phyloP scores from a whole-genome alignment of 2,329 filamentous ascomycete species.

The Stagonosporopsis vannaccii region DNA sequence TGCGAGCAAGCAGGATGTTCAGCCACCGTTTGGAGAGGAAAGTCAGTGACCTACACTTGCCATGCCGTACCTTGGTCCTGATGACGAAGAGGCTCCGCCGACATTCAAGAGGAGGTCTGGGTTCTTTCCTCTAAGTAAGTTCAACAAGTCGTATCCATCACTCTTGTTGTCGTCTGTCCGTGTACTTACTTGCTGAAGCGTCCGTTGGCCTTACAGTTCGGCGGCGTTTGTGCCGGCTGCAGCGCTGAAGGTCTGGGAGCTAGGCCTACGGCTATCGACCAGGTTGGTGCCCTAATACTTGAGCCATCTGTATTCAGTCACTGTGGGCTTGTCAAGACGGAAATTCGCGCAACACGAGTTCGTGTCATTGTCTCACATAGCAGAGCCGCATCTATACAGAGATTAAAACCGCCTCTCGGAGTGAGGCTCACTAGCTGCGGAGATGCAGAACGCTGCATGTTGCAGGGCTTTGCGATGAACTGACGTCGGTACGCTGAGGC shows the following conservation, averaged over 20 bases:
- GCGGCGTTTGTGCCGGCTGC: background rate
- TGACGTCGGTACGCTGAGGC: background rate
- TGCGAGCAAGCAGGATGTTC: background rate
- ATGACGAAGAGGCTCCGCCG: background rate
- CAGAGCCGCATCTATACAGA: constrained; percentile 8
- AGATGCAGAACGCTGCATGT: background rate
- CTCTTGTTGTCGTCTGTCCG: too few relatives aligned
- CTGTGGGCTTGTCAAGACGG: background rate
- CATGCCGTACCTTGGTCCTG: background rate
- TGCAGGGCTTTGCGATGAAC: constrained; percentile 10
- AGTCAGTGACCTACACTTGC: background rate
- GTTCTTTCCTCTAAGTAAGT: background rate
- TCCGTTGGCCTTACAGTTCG: background rate
- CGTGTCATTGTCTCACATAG: background rate
- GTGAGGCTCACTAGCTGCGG: constrained; percentile 16
- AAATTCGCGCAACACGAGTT: constrained; percentile 5
- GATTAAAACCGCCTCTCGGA: background rate
- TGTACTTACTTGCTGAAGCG: too few relatives aligned
- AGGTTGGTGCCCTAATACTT: background rate
- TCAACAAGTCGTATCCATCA: background rate
- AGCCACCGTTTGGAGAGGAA: background rate
- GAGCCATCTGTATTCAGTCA: background rate
- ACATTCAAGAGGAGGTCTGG: too few relatives aligned
- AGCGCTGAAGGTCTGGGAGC: background rate
- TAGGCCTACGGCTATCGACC: too few relatives aligned